Evolutionary conservation across 169 alveolate genomes (phyloP).

Genomic region (Eimeria sp.): DNA sequence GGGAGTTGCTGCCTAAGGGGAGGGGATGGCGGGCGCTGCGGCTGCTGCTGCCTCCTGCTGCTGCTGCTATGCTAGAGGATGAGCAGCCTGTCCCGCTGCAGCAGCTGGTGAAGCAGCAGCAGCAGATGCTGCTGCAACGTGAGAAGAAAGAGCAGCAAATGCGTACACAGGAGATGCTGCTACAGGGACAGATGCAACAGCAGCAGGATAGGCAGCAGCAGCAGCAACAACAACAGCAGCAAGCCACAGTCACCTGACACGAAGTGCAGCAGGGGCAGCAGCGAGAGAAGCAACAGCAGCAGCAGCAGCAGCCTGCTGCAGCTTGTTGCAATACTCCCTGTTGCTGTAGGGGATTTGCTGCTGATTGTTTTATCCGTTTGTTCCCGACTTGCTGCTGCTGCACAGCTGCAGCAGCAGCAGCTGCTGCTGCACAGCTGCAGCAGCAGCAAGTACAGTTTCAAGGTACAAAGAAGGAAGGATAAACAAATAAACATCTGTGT

Average conservation of each 20-base stretch:
- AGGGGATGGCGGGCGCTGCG: constrained; percentile 24
- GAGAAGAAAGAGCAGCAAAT: background rate
- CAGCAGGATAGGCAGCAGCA: background rate
- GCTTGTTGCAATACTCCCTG: background rate
- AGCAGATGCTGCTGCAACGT: background rate
- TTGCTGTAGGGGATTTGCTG: too few relatives aligned
- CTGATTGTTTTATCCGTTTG: too few relatives aligned
- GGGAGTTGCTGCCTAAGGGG: constrained; percentile 1
- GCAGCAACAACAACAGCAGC: background rate
- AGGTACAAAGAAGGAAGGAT: too few relatives aligned
- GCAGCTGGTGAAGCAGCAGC: background rate
- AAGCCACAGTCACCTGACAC: background rate
- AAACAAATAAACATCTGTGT: too few relatives aligned
- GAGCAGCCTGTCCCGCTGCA: too few relatives aligned
- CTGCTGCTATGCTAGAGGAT: too few relatives aligned
- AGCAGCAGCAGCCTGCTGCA: background rate
- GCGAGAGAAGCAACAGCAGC: background rate
- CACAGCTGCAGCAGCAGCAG: too few relatives aligned
- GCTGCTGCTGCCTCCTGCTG: background rate
- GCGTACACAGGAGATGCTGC: background rate
- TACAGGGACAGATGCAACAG: too few relatives aligned
- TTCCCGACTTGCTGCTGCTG: too few relatives aligned
- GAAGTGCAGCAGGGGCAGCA: background rate
- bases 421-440: too few relatives aligned
- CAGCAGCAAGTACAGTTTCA: too few relatives aligned